A percentile compares a stretch with the other conserved stretches of the same genome.
These are phyloP conservation scores for Puccinellia tenuiflora DNA, from an alignment of 176 grass and related monocot genomes.

Conservation along the genomic window DNA sequence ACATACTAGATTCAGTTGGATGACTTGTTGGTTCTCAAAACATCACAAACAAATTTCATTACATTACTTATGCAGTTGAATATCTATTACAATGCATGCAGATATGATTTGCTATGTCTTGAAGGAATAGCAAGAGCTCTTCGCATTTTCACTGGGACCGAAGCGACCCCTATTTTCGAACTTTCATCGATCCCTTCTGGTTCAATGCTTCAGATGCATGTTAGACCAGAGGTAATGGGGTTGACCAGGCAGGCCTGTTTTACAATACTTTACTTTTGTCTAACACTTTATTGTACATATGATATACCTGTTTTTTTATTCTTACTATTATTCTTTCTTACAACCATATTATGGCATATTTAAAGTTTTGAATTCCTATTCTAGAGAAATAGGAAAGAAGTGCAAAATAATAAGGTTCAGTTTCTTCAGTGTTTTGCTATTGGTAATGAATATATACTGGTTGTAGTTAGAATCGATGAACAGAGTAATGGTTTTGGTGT, in stretches of 20 bases:
- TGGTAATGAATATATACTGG: neutral
- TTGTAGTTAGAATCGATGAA: neutral
- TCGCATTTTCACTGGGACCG: constrained; percentile 66
- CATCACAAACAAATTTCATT: neutral
- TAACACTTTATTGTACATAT: neutral
- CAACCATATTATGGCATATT: neutral
- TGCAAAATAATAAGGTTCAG: neutral
- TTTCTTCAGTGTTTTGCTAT: neutral
- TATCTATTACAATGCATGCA: constrained; percentile 25
- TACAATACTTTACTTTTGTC: neutral
- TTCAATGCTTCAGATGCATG: constrained; percentile 71
- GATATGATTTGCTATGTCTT: constrained; percentile 92
- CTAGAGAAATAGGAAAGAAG: neutral
- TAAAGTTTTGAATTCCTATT: neutral
- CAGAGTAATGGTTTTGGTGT: neutral
- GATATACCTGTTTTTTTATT: neutral
- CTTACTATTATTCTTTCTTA: neutral
- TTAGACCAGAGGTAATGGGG: constrained; percentile 63
- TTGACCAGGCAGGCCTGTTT: neutral
- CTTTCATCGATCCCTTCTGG: constrained; percentile 35
- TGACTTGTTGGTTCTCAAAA: neutral
- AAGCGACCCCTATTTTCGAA: constrained; percentile 55
- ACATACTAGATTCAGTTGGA: neutral
- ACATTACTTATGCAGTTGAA: constrained; percentile 12
- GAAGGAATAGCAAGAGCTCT: constrained; percentile 84